Percentiles rank a stretch among this genome's conserved stretches.
These are phyloP conservation scores for Ascochyta fabae DNA, from an alignment of 2,329 filamentous ascomycete species.

Conservation along the genomic window DNA sequence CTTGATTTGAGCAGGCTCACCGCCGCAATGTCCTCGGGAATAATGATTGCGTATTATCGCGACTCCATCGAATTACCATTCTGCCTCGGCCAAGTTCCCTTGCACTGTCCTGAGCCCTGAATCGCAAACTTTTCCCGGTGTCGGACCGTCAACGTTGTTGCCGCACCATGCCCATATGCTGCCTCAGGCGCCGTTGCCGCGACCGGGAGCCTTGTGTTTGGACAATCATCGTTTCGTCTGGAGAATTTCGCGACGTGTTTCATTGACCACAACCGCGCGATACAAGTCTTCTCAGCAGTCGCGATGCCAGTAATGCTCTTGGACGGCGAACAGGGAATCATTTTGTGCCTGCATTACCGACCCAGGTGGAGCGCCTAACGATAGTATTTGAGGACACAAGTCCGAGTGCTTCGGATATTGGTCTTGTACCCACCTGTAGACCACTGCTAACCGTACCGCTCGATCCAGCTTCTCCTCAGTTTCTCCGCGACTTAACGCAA, in stretches of 20 bases:
- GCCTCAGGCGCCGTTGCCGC: conserved; percentile 18
- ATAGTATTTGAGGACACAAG: conserved; percentile 5
- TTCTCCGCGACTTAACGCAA: conserved; percentile 18
- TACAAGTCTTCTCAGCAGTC: background rate
- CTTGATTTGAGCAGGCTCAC: conserved; percentile 14
- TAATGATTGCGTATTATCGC: conserved; percentile 10
- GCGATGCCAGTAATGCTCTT: conserved; percentile 10
- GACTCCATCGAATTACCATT: conserved; percentile 1
- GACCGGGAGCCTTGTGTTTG: conserved; percentile 10
- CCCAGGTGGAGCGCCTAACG: conserved; percentile 18
- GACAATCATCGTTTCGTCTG: conserved; percentile 12
- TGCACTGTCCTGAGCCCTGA: background rate
- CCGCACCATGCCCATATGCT: conserved; percentile 17
- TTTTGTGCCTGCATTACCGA: conserved; percentile 20
- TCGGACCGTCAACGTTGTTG: conserved; percentile 17
- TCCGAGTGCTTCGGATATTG: conserved; percentile 21
- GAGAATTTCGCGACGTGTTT: conserved; percentile 7
- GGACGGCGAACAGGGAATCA: background rate
- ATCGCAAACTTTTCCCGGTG: conserved; percentile 15
- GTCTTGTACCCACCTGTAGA: conserved; percentile 17
- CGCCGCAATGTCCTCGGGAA: conserved; percentile 19
- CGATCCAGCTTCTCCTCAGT: conserved; percentile 12
- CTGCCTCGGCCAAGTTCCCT: conserved; percentile 13
- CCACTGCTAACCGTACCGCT: conserved; percentile 17
- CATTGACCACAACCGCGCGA: conserved; percentile 3